These are phyloP conservation scores for Colletotrichum gloeosporioides DNA, from an alignment of 2,329 filamentous ascomycete species.

Conservation along the genomic window DNA sequence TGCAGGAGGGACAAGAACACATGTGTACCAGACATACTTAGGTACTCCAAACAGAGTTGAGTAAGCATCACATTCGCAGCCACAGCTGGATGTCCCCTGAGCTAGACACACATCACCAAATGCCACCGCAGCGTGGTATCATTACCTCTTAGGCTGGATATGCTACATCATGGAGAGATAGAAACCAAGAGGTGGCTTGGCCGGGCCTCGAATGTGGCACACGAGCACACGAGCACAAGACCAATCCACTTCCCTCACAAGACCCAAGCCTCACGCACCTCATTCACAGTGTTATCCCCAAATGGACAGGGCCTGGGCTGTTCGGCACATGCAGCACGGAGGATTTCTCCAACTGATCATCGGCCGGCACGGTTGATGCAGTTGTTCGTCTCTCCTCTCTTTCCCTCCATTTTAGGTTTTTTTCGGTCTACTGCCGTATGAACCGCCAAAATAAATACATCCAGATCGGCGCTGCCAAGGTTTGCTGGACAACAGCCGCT, in stretches of 20 bases:
- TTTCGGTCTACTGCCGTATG: background rate
- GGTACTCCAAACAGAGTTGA: background rate
- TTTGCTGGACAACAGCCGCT: background rate
- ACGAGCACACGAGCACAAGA: constrained; percentile 18
- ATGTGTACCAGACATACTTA: no score
- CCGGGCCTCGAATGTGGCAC: constrained; percentile 2
- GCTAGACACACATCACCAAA: background rate
- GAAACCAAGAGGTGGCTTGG: background rate
- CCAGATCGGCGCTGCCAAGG: background rate
- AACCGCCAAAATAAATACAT: background rate
- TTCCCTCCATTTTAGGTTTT: background rate
- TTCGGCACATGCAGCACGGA: background rate
- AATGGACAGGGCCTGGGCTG: background rate
- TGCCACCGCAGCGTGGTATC: background rate
- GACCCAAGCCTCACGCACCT: background rate
- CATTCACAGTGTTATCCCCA: background rate
- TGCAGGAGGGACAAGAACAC: background rate
- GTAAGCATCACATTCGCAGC: background rate
- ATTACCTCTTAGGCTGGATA: background rate
- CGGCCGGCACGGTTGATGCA: background rate
- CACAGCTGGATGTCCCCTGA: background rate
- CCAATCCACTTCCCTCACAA: background rate
- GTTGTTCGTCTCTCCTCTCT: background rate
- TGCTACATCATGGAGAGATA: background rate
- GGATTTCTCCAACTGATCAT: constrained; percentile 12